These are phyloP conservation scores for Esteya vermicola DNA, from an alignment of 2,329 filamentous ascomycete genomes.

Conservation along the genomic window DNA sequence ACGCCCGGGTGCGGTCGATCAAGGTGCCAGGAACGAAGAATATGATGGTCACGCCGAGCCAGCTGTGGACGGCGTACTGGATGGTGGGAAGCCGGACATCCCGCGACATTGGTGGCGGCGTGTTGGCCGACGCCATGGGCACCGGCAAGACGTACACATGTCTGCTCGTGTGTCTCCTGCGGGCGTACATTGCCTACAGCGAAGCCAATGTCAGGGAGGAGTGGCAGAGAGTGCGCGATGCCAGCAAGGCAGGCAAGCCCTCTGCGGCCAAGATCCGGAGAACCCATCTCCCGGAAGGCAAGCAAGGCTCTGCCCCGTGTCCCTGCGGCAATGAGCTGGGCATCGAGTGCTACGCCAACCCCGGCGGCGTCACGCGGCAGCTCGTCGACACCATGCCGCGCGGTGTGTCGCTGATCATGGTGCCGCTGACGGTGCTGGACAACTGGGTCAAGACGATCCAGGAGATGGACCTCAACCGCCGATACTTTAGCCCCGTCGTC, in stretches of 20 bases:
- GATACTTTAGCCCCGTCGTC: constrained; percentile 11
- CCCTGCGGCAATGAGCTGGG: constrained; percentile 10
- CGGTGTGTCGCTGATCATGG: constrained; percentile 11
- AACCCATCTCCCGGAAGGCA: neutral
- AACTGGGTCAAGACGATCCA: constrained; percentile 12
- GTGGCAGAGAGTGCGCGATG: constrained; percentile 9
- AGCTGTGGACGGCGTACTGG: constrained; percentile 12
- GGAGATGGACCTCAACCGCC: constrained; percentile 6
- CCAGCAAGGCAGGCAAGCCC: constrained; percentile 3
- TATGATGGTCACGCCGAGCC: constrained; percentile 11
- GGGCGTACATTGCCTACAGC: constrained; percentile 10
- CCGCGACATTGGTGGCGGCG: constrained; percentile 10
- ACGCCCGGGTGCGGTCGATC: constrained; percentile 9
- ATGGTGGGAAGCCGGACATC: constrained; percentile 11
- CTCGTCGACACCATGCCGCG: constrained; percentile 10
- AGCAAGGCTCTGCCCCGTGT: constrained; percentile 4
- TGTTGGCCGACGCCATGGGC: constrained; percentile 13
- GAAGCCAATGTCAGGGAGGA: constrained; percentile 12
- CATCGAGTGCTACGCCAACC: constrained; percentile 13
- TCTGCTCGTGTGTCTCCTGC: constrained; percentile 9
- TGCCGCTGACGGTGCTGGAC: constrained; percentile 11
- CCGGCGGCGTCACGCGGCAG: constrained; percentile 9
- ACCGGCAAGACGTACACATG: constrained; percentile 13
- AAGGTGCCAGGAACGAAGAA: constrained; percentile 10
- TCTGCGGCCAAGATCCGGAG: constrained; percentile 9